Evolutionary conservation across 2,329 filamentous ascomycete species (phyloP).

Genomic region (Gyromitra esculenta): DNA sequence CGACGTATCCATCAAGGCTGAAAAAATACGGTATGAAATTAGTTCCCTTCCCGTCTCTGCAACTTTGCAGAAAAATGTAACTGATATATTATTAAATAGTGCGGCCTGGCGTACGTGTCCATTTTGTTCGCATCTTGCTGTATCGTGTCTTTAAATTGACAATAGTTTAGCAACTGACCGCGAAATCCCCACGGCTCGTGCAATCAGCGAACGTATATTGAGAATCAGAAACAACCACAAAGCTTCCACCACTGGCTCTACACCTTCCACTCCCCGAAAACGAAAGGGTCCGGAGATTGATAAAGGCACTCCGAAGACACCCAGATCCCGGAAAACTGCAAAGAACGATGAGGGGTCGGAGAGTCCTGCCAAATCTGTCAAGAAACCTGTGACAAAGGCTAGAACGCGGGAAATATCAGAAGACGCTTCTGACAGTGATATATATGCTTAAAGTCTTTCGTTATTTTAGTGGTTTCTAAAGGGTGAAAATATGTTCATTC

Average conservation of each 20-base stretch:
- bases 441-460: neutral
- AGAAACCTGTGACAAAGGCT: conserved; percentile 4
- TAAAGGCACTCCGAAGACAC: conserved; percentile 14
- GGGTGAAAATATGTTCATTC: neutral
- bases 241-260: neutral
- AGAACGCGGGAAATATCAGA: conserved; percentile 1
- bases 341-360: conserved; percentile 1
- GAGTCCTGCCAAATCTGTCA: conserved; percentile 4
- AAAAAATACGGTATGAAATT: conserved; percentile 41
- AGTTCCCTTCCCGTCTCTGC: neutral
- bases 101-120: conserved; percentile 46
- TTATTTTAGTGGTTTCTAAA: neutral
- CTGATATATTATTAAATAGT: conserved; percentile 7
- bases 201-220: conserved; percentile 45
- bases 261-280: conserved; percentile 38
- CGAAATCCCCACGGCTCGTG: conserved; percentile 44
- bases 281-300: conserved; percentile 24
- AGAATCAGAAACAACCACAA: conserved; percentile 31
- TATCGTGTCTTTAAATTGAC: conserved; percentile 4
- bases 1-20: conserved; percentile 38
- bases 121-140: neutral
- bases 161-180: conserved; percentile 38
- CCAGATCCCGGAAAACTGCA: conserved; percentile 6
- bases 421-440: neutral
- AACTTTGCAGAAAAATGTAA: neutral